Evolutionary conservation across 2,329 filamentous ascomycete genomes (phyloP).

Genomic region (Apiospora rasikravindrae): DNA sequence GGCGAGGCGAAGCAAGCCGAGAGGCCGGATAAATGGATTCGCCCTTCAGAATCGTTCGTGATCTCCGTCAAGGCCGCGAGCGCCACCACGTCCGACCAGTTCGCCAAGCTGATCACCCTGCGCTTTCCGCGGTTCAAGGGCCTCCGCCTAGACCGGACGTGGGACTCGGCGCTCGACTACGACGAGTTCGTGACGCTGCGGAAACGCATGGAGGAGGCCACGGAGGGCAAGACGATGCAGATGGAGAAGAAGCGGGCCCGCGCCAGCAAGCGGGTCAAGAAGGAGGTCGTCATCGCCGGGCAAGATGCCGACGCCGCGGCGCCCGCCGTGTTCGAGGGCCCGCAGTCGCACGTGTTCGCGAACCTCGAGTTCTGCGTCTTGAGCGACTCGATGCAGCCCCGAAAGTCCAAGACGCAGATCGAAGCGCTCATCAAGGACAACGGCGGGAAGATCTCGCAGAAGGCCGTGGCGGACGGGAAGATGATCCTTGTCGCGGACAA

Average conservation of each 20-base stretch:
- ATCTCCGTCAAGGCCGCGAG: slow-evolving; percentile 88
- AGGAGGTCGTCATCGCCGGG: slow-evolving; percentile 74
- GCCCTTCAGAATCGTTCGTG: slow-evolving; percentile 85
- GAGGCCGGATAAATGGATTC: slow-evolving; percentile 90
- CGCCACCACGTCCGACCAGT: slow-evolving; percentile 75
- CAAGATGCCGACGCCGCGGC: slow-evolving; percentile 60
- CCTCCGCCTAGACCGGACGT: slow-evolving; percentile 81
- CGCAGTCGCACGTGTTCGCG: slow-evolving; percentile 70
- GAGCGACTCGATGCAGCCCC: slow-evolving; percentile 75
- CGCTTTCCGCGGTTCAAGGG: slow-evolving; percentile 90
- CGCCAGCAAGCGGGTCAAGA: slow-evolving; percentile 66
- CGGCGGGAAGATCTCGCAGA: slow-evolving; percentile 80
- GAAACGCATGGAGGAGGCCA: slow-evolving; percentile 70
- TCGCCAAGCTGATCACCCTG: slow-evolving; percentile 77
- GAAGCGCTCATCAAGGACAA: slow-evolving; percentile 83
- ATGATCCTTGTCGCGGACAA: slow-evolving; percentile 83
- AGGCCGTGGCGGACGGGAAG: slow-evolving; percentile 62
- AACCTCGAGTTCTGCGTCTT: slow-evolving; percentile 83
- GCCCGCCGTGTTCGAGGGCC: slow-evolving; percentile 55
- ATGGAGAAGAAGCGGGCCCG: slow-evolving; percentile 70
- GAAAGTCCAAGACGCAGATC: slow-evolving; percentile 78
- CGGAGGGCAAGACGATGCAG: slow-evolving; percentile 76
- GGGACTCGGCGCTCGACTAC: slow-evolving; percentile 79
- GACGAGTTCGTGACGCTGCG: slow-evolving; percentile 79
- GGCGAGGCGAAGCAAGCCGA: slow-evolving; percentile 74